These are phyloP conservation scores for Emergomyces pasteurianus DNA, from an alignment of 2,329 filamentous ascomycete species.

Conservation along the genomic window DNA sequence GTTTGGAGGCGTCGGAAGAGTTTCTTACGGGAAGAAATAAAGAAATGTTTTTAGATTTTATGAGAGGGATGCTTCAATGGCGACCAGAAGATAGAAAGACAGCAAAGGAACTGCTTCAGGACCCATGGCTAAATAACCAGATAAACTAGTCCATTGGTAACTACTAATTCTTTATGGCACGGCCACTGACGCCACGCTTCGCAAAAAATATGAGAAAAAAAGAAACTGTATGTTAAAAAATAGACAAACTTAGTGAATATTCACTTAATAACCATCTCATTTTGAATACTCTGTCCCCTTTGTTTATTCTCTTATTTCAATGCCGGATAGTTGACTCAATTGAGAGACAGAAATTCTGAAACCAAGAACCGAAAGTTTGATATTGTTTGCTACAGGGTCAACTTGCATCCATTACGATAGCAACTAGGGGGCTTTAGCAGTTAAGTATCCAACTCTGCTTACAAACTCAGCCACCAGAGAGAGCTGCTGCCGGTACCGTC, in stretches of 20 bases:
- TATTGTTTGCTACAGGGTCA: not conserved
- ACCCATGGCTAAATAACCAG: conserved; percentile 4
- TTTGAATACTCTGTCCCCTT: not conserved
- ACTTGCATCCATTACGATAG: no score
- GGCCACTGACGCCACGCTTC: no score
- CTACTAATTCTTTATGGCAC: no score
- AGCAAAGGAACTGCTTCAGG: conserved; percentile 5
- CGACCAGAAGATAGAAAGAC: conserved; percentile 10
- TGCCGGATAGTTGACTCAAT: not conserved
- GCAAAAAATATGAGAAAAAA: no score
- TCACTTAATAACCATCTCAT: no score
- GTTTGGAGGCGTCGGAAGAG: conserved; percentile 13
- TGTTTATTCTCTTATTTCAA: not conserved
- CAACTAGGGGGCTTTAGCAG: not conserved
- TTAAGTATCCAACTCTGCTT: not conserved
- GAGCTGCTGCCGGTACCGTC: not conserved
- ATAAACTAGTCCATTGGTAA: not conserved
- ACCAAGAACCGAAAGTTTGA: not conserved
- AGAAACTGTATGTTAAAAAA: no score
- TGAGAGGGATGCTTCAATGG: conserved; percentile 39
- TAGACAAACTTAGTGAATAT: no score
- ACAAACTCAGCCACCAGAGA: conserved; percentile 5
- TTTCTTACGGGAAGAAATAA: conserved; percentile 5
- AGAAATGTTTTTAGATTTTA: conserved; percentile 9
- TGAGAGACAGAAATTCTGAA: not conserved